phyloP scores from a whole-genome alignment of 2,329 filamentous ascomycete species.

The Cordyceps farinosa region DNA sequence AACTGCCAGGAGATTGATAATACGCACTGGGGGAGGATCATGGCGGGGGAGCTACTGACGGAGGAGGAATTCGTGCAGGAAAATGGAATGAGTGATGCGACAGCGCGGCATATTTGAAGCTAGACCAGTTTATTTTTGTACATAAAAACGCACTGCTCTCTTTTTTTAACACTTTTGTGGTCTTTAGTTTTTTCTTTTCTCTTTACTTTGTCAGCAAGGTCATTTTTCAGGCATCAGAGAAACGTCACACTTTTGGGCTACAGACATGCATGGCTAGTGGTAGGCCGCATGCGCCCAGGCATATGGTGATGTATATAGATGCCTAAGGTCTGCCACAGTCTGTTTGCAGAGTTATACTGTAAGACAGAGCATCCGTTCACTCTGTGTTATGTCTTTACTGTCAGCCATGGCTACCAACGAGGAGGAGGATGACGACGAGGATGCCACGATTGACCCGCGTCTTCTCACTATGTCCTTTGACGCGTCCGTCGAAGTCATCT shows the following conservation, averaged over 20 bases:
- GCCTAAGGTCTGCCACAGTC: neutral
- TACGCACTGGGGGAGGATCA: neutral
- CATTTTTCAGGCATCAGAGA: neutral
- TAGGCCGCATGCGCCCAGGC: neutral
- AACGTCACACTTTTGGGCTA: neutral
- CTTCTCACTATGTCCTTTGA: neutral
- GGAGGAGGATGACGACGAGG: neutral
- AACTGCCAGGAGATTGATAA: neutral
- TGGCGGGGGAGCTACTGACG: neutral
- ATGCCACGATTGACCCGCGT: neutral
- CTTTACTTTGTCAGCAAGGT: neutral
- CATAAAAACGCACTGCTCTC: neutral
- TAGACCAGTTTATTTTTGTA: neutral
- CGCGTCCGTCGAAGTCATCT: neutral
- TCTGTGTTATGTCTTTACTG: neutral
- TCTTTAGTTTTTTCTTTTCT: neutral
- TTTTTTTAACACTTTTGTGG: neutral
- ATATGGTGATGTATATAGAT: neutral
- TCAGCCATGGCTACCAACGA: neutral
- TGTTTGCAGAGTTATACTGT: neutral
- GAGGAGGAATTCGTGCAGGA: neutral
- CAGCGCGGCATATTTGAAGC: neutral
- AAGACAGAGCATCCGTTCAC: neutral
- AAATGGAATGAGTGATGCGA: neutral
- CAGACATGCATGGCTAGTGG: constrained; percentile 1